Evolutionary conservation across 1,284 basidiomycete species (phyloP), one percentile per base, ranked within the genome.

Genomic region (Austroboletus niveus): DNA sequence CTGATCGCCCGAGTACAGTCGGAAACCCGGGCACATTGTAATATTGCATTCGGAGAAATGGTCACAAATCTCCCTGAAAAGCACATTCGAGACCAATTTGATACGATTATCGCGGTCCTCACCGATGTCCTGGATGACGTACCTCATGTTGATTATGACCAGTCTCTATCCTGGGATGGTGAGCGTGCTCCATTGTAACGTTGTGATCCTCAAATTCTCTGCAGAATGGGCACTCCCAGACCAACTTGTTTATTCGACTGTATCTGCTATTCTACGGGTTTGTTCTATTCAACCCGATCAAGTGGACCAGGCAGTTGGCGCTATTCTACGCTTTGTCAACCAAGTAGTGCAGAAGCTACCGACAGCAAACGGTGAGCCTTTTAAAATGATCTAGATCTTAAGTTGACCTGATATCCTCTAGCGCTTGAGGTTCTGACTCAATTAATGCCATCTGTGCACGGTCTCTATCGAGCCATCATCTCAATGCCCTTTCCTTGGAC

Each of bases 381-480:
- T 8, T 30, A 24, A 29, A 39, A 24, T 32, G 14, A 35, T 44
- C 14, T 32, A 27, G 5, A 31, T 40, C 48, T 8, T 32, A 47
- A 35, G 31, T 47, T n/a, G 11, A 27, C 45, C 36, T 45, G 2
- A 45, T 9, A 32, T 36, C 15, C 29, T 17, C 41, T 60, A 89
- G 92, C 88, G 2, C 73, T 85, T 30, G 78, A 85, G 57, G 77
- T 89, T 31, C 73, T 95, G 17, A 84, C 85, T 0, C 88, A 91
- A 59, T 73, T 87, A 45, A 85, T 85, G 20, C 93, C 94, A 10
- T 82, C 88, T 29, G 78, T 96, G 51, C 92, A 96, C 66, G 93
- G 93, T 12, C 74, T 94, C 38, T 92, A 94, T 66, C 83, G 93
- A 35, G 92, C 93, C 12, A 80, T 94, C 53, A 88, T 85, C 42